Conservation (phyloP, 208 protist species). For the Trypanosoma scelopori region DNA sequence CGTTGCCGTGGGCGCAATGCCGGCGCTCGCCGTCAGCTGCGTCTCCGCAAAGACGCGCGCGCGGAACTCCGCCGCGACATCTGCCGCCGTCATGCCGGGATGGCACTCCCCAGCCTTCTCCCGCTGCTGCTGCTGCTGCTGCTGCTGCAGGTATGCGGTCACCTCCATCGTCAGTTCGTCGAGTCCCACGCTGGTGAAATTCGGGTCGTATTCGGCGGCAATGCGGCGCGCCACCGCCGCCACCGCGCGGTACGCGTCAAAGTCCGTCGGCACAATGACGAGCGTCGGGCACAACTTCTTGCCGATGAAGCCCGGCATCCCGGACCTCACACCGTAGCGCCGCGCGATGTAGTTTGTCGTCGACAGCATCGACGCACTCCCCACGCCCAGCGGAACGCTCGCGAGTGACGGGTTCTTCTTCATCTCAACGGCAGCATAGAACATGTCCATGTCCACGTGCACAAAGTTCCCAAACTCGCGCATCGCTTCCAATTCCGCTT, state of each 20-base stretch:
- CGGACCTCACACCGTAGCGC: slow-evolving; percentile 94
- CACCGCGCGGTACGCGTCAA: slow-evolving; percentile 74
- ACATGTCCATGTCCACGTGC: slow-evolving; percentile 95
- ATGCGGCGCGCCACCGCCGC: slow-evolving; percentile 72
- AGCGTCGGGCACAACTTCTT: slow-evolving; percentile 87
- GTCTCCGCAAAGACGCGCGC: slow-evolving; percentile 78
- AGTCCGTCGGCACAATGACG: slow-evolving; percentile 83
- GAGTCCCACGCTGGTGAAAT: slow-evolving; percentile 77
- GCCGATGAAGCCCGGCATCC: slow-evolving; percentile 96
- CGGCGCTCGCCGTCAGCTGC: slow-evolving; percentile 81
- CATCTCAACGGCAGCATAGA: slow-evolving; percentile 90
- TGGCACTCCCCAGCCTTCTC: too few relatives aligned
- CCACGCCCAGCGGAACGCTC: slow-evolving; percentile 93
- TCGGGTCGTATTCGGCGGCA: slow-evolving; percentile 80
- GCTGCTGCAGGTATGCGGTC: slow-evolving; percentile 60
- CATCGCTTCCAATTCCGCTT: slow-evolving; percentile 61
- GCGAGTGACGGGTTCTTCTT: slow-evolving; percentile 89
- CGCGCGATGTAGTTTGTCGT: slow-evolving; percentile 97
- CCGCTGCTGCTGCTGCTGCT: too few relatives aligned
- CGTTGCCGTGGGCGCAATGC: slow-evolving; percentile 82
- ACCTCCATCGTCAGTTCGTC: slow-evolving; percentile 91
- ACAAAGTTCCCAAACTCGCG: slow-evolving; percentile 76
- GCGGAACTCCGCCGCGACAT: slow-evolving; percentile 75
- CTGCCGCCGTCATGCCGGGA: slow-evolving; percentile 43
- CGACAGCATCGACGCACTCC: slow-evolving; percentile 90